Conservation (phyloP, 1,284 basidiomycete species). For the Cutaneotrichosporon sp. region DNA sequence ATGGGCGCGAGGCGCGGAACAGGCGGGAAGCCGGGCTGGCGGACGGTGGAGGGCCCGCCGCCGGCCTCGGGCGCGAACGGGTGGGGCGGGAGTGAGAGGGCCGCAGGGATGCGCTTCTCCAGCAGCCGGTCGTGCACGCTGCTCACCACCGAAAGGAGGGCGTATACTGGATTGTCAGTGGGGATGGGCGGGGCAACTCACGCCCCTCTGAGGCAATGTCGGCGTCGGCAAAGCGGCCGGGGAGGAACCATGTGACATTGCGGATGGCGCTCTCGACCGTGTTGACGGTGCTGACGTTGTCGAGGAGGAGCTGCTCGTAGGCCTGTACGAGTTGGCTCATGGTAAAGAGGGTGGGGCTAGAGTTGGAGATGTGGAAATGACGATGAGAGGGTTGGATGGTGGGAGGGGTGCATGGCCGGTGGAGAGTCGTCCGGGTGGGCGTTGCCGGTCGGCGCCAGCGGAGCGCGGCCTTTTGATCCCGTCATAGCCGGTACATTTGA, state of each 20-base stretch:
- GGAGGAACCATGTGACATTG: constrained; percentile 90
- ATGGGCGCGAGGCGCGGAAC: constrained; percentile 28
- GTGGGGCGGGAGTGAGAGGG: constrained; percentile 64
- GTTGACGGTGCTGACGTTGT: constrained; percentile 80
- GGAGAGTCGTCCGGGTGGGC: not conserved
- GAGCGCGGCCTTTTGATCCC: too few relatives aligned
- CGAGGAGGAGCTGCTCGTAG: constrained; percentile 79
- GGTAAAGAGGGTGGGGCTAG: not conserved
- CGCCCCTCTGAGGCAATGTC: constrained; percentile 88
- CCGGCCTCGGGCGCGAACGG: constrained; percentile 51
- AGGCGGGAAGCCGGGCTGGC: constrained; percentile 15
- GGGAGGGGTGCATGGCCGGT: too few relatives aligned
- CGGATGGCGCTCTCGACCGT: constrained; percentile 83
- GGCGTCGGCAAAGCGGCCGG: constrained; percentile 94
- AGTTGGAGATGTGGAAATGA: not conserved
- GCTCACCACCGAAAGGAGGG: constrained; percentile 47
- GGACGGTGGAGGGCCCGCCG: constrained; percentile 11
- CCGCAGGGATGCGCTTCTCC: constrained; percentile 62
- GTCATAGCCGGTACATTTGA: too few relatives aligned
- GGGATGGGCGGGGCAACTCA: constrained; percentile 60
- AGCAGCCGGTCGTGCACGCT: constrained; percentile 81
- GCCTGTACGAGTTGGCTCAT: constrained; percentile 44
- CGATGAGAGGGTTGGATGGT: too few relatives aligned
- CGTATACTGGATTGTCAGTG: too few relatives aligned
- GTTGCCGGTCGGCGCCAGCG: not conserved